Evolutionary conservation across 176 grass and related monocot genomes (phyloP), one percentile per base, ranked within the genome.

Genomic region (Typha latifolia): DNA sequence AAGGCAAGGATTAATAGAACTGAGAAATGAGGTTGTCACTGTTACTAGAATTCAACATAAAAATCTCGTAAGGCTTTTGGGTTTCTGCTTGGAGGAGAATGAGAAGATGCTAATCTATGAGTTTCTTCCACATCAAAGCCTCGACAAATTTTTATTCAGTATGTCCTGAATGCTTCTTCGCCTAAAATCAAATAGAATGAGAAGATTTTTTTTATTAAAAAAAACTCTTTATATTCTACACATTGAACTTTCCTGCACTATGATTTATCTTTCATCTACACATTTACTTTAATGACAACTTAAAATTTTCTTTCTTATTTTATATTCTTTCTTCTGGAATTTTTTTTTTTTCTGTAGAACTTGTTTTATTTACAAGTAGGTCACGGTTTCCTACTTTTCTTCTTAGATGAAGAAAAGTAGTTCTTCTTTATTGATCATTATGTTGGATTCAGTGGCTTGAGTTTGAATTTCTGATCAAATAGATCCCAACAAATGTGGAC

Each of bases 131-230:
- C 34, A 65, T 34, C 29, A 5, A 65, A 65, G 63, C 31, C 32
- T 65, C 15, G 63, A 65, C 63, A 65, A 65, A 47, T 18, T 47
- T 65, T 65, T 65, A 47, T 65, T 65, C 34, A 26, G 63, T 65
- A 65, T 12, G 16, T 32, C 12, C 6, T 15, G 15, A 24, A n/a
- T 47, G 31, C 15, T 15, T 65, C 14, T 65, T 11, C 16, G 12
- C 63, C 16, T 34, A 37, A 37, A 37, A 37, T 0, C 24, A 37
- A 37, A 37, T 37, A 37, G 34, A 5, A 4, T 37, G 7, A 37
- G 34, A 26, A 26, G 24, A n/a, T n/a, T n/a, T n/a, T n/a, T n/a
- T n/a, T n/a, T n/a, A 26, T 26, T 1, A 26, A 26, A 26, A 26
- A 26, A 26, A 26, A 6, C 34, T 0, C 4, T 37, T 37, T 37